Percentiles rank a stretch among this genome's conserved stretches.
Conservation (phyloP, 2,329 filamentous ascomycete species). For the Colletotrichum cordylinicola region DNA sequence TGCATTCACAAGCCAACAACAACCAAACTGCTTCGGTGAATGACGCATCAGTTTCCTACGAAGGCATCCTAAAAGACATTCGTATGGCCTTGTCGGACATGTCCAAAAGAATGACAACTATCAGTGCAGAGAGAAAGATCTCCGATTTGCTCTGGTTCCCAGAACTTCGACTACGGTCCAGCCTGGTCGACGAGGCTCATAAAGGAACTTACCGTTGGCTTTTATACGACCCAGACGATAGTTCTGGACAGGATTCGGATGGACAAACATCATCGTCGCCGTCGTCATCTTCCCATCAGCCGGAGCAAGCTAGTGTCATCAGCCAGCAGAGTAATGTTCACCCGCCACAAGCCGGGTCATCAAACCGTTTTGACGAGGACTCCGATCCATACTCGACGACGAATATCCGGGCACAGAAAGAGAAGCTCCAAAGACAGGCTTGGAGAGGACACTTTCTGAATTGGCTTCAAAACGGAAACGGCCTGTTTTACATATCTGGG, state of each 20-base stretch:
- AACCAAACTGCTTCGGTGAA: neutral
- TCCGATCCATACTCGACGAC: neutral
- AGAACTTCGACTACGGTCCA: neutral
- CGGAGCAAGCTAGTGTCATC: neutral
- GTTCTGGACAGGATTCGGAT: neutral
- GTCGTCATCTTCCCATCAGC: neutral
- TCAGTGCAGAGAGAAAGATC: neutral
- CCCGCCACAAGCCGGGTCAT: too few relatives aligned
- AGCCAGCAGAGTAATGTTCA: too few relatives aligned
- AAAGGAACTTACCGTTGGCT: neutral
- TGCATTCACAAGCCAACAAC: neutral
- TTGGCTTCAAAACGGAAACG: neutral
- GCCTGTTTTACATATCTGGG: neutral
- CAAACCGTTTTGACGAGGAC: neutral
- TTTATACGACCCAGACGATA: neutral
- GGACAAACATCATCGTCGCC: too few relatives aligned
- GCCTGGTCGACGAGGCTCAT: neutral
- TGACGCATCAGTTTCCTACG: neutral
- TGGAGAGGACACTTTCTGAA: neutral
- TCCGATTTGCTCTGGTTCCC: neutral
- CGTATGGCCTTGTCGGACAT: neutral
- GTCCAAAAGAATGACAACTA: neutral
- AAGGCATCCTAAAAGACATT: neutral
- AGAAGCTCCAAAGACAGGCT: neutral
- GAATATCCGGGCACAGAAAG: neutral